Base-by-base conservation (phyloP, 2,329 filamentous ascomycete species). In the Rugonectria rugulosa region DNA sequence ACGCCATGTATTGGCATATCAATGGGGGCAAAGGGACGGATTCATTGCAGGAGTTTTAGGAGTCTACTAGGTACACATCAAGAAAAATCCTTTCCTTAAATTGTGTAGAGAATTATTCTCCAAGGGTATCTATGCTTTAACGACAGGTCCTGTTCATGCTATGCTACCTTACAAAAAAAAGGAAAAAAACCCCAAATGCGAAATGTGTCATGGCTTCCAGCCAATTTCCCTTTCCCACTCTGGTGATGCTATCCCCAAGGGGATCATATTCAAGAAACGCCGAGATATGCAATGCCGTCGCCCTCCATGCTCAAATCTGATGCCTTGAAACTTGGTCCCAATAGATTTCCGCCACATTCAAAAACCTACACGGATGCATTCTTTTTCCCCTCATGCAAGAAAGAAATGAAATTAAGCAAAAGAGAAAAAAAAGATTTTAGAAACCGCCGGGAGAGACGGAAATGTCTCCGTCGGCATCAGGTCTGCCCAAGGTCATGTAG, bases 401-500 rank as follows among this genome's bases (percentile, higher is more conserved):
- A n/a, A n/a, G n/a, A n/a, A n/a, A n/a, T n/a, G n/a, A n/a, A n/a
- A n/a, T n/a, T n/a, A n/a, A n/a, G n/a, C n/a, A n/a, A n/a, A n/a
- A n/a, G n/a, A n/a, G n/a, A n/a, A n/a, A n/a, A n/a, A 38, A 38
- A n/a, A 10, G 42, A 26, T 17, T 29, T 52, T 19, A 56, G 17
- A 50, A 17, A 11, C 17, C 27, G 19, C 34, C 11, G 5, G 45
- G 38, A 43, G 45, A 36, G 8, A 23, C 19, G 24, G 21, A 19
- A 11, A n/a, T 19, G 7, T 52, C 23, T 4, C 20, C 15, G 19
- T 26, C 36, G 11, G 29, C n/a, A 2, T 38, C 45, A 15, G 26
- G 7, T n/a, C 27, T 47, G 3, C 52, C 56, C n/a, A 26, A 57
- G 32, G 67, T 63, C 20, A 78, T 67, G 31, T 81, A 77, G 32